These are phyloP conservation scores for Penicillium sp. DNA, from an alignment of 2,329 filamentous ascomycete species.

Conservation along the genomic window DNA sequence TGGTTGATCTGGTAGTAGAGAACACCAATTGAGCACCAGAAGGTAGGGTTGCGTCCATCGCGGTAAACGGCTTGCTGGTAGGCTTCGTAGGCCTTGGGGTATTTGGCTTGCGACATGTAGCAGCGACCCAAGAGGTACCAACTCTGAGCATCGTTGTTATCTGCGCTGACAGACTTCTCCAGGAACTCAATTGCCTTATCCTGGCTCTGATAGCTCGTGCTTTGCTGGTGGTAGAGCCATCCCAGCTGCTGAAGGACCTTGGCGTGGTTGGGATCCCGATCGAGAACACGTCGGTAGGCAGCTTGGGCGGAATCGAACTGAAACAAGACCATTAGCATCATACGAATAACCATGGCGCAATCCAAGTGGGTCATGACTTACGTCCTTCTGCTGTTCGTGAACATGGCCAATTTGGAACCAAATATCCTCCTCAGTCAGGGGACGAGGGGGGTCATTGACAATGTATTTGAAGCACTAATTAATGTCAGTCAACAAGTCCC, in stretches of 20 bases:
- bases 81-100: slow-evolving; percentile 96
- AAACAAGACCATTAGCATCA: slow-evolving; percentile 6
- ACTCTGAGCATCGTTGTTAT: slow-evolving; percentile 93
- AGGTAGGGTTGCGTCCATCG: slow-evolving; percentile 94
- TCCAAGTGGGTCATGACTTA: slow-evolving; percentile 51
- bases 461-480: slow-evolving; percentile 95
- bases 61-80: slow-evolving; percentile 99
- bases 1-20: slow-evolving; percentile 99
- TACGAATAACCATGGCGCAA: not conserved
- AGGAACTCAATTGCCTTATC: slow-evolving; percentile 96
- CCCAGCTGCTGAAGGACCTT: slow-evolving; percentile 98
- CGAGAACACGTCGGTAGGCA: slow-evolving; percentile 89
- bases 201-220: slow-evolving; percentile 84
- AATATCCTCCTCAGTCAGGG: slow-evolving; percentile 94
- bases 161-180: slow-evolving; percentile 95
- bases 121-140: slow-evolving; percentile 97
- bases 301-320: slow-evolving; percentile 91
- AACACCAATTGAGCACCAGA: slow-evolving; percentile 99
- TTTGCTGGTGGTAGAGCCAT: slow-evolving; percentile 97
- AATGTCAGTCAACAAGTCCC: not conserved
- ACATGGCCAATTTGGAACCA: slow-evolving; percentile 99
- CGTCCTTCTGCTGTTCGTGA: slow-evolving; percentile 97
- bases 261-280: slow-evolving; percentile 92
- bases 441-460: slow-evolving; percentile 85
- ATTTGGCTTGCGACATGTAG: slow-evolving; percentile 99